Base-by-base conservation (phyloP, 2,329 filamentous ascomycete genomes). In the Microcera coccophila region DNA sequence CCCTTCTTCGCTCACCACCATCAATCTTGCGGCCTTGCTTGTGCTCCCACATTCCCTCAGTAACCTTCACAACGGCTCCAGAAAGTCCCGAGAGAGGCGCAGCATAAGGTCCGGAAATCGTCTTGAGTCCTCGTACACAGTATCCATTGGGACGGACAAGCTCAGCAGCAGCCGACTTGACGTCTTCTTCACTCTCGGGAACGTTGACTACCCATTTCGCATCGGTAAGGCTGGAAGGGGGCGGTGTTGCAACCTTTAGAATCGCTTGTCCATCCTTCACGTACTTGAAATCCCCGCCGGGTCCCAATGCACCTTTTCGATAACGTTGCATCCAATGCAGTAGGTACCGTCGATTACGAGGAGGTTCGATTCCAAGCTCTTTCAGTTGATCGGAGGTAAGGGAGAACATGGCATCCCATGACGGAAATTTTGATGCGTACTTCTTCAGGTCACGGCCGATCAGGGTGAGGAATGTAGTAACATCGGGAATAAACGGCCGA, bases 1-100 rank as follows among this genome's bases (percentile, higher is more conserved):
- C 87, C 65, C 79, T 82, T 67, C 93, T 81, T 65, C 93, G 83
- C 75, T 98, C 93, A 75, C 93, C 93, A 61, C 93, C 93, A 68
- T 97, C 90, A 54, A 98, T 84, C 82, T 97, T 97, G 60, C 82
- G 81, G 20, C 93, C 91, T 58, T 84, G 78, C 63, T 78, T 84
- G 59, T 90, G 76, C 72, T 97, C 91, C 93, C 91, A 97, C 73
- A 97, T 85, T 9, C 91, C 90, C 65, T 96, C 90, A 43, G 83
- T 81, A 17, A 87, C 76, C 50, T 75, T 74, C 54, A 97, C 75
- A 39, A 75, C 73, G 10, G 84, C 87, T 8, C 80, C 82, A 31
- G 72, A 69, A 1, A 79, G 76, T 1, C 78, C 79, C 65, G 85
- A 83, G 20, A 90, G 62, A 4, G 82, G 80, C 61, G 84, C 72